Evolutionary conservation across 75 land plant species (phyloP).

Genomic region (Pinus tabuliformis): DNA sequence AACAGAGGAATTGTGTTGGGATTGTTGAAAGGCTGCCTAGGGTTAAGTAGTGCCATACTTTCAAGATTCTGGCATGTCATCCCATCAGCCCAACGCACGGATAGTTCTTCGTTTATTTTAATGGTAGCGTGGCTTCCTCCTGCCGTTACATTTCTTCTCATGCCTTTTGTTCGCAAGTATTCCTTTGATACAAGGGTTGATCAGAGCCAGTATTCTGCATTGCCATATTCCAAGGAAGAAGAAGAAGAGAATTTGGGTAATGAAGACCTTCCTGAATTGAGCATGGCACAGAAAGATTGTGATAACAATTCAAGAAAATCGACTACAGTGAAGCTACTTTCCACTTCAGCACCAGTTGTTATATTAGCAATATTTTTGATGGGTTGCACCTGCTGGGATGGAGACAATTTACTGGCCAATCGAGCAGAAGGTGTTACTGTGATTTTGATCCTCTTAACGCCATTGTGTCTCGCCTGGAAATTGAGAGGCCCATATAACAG

Average conservation of each 20-base stretch:
- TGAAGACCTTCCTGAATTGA: no score
- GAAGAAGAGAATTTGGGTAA: neutral
- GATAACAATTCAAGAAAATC: neutral
- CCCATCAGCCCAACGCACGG: neutral
- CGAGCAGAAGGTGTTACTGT: neutral
- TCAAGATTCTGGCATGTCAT: constrained; percentile 17
- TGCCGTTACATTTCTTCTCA: constrained; percentile 9
- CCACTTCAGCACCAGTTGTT: neutral
- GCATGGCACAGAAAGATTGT: neutral
- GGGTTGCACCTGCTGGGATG: neutral
- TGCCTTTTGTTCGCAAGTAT: constrained; percentile 4
- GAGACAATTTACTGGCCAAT: neutral
- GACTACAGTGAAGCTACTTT: neutral
- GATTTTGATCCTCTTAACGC: no score
- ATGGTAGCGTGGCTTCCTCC: constrained; percentile 19
- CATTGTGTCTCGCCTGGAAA: no score
- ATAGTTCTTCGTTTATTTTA: constrained; percentile 24
- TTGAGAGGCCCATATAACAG: no score
- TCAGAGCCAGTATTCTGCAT: neutral
- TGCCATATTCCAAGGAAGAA: no score
- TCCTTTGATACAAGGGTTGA: neutral
- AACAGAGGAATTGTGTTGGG: constrained; percentile 26
- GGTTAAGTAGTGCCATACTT: constrained; percentile 35
- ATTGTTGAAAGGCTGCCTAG: constrained; percentile 31
- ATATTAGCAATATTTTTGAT: neutral